phyloP scores from a whole-genome alignment of 2,329 filamentous ascomycete species.

The Metarhizium album region DNA sequence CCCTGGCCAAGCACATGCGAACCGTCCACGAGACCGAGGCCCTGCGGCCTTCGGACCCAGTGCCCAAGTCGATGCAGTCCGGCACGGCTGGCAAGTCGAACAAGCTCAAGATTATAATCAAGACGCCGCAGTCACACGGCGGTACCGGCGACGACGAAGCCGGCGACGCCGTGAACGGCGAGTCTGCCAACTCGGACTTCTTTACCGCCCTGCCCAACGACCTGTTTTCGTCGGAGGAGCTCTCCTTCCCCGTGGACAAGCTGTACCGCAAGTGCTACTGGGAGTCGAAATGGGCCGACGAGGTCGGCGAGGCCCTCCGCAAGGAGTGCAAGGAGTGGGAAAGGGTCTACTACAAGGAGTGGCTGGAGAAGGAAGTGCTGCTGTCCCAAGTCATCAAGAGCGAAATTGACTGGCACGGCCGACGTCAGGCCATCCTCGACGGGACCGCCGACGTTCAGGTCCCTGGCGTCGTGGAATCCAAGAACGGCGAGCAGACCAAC shows the following conservation, averaged over 20 bases:
- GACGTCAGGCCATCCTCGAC: conserved; percentile 43
- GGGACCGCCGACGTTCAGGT: conserved; percentile 36
- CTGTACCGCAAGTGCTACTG: conserved; percentile 59
- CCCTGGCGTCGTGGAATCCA: conserved; percentile 19
- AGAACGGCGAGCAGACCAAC: conserved; percentile 15
- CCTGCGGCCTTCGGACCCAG: conserved; percentile 65
- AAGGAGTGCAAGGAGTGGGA: conserved; percentile 58
- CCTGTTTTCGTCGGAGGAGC: conserved; percentile 56
- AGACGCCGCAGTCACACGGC: conserved; percentile 46
- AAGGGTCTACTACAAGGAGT: conserved; percentile 57
- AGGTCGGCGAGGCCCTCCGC: conserved; percentile 53
- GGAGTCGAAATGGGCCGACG: conserved; percentile 62
- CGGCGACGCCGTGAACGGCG: conserved; percentile 43
- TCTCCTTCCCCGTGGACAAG: conserved; percentile 45
- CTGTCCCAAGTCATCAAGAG: conserved; percentile 59
- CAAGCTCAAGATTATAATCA: conserved; percentile 54
- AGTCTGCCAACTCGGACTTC: conserved; percentile 47
- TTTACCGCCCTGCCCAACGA: conserved; percentile 45
- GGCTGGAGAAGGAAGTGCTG: conserved; percentile 69
- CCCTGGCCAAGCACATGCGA: conserved; percentile 94
- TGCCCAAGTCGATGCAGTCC: conserved; percentile 57
- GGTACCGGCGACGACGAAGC: conserved; percentile 43
- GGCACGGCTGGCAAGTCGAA: conserved; percentile 32
- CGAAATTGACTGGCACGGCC: conserved; percentile 55
- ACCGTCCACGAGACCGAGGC: conserved; percentile 97